phyloP scores from a whole-genome alignment of 2,329 filamentous ascomycete species.

The Fusarium sp. region DNA sequence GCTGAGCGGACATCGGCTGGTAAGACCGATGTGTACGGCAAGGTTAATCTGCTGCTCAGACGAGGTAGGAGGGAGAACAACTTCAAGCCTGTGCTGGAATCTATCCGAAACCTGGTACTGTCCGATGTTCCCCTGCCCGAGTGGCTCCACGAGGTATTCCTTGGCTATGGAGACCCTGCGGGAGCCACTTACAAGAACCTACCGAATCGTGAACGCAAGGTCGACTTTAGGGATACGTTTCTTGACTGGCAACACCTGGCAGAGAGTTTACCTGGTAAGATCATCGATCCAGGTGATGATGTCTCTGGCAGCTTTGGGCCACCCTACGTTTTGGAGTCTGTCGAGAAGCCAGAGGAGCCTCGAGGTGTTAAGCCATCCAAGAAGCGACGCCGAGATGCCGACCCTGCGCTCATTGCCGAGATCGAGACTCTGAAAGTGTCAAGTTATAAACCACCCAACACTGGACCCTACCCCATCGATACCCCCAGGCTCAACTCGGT shows the following conservation, averaged over 20 bases:
- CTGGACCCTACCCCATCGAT: constrained; percentile 90
- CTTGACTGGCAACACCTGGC: constrained; percentile 95
- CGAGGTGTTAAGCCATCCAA: constrained; percentile 76
- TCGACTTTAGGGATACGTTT: constrained; percentile 96
- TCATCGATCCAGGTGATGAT: constrained; percentile 82
- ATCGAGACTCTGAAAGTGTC: constrained; percentile 83
- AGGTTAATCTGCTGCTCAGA: constrained; percentile 88
- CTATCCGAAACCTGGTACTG: constrained; percentile 87
- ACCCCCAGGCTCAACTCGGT: constrained; percentile 85
- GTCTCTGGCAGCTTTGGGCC: constrained; percentile 83
- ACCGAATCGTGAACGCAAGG: constrained; percentile 79
- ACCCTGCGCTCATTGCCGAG: constrained; percentile 73
- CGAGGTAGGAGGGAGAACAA: constrained; percentile 94
- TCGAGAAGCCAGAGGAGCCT: constrained; percentile 67
- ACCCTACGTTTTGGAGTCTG: constrained; percentile 86
- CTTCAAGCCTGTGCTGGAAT: constrained; percentile 93
- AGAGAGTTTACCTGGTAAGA: constrained; percentile 90
- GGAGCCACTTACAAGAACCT: constrained; percentile 89
- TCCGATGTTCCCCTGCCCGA: constrained; percentile 88
- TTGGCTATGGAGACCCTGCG: constrained; percentile 96
- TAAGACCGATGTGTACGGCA: constrained; percentile 85
- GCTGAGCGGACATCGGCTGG: constrained; percentile 74
- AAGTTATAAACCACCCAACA: constrained; percentile 90
- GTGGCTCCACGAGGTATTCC: constrained; percentile 96
- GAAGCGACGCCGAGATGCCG: constrained; percentile 86